Percentiles rank a stretch among this genome's conserved stretches.
Conservation (phyloP, 495 filamentous ascomycete species). For the Penicillium chermesinum region DNA sequence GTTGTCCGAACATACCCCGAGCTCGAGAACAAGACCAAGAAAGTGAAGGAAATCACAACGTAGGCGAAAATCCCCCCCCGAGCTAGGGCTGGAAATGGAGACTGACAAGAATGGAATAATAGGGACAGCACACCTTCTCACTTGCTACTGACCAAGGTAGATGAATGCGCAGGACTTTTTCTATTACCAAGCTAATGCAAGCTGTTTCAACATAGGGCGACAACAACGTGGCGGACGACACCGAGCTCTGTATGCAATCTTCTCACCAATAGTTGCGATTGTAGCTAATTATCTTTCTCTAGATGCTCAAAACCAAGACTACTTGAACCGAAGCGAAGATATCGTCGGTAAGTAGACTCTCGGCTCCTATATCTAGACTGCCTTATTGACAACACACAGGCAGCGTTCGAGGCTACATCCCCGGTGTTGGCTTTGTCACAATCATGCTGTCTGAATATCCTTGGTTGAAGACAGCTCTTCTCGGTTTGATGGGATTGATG, state of each 20-base stretch:
- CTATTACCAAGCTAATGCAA: not conserved
- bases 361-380: not conserved
- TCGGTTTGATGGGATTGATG: constrained; percentile 92
- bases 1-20: constrained; percentile 53
- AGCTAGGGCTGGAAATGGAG: no score
- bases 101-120: constrained; percentile 6
- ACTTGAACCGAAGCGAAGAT: constrained; percentile 74
- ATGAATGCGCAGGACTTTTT: not conserved
- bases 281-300: not conserved
- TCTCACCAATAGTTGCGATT: not conserved
- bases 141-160: constrained; percentile 75
- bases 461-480: constrained; percentile 91
- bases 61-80: constrained; percentile 20
- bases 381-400: constrained; percentile 51
- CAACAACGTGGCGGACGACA: constrained; percentile 93
- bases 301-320: constrained; percentile 78
- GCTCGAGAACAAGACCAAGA: constrained; percentile 43
- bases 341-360: constrained; percentile 36
- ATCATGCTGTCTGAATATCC: constrained; percentile 95
- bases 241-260: constrained; percentile 54
- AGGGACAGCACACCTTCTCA: constrained; percentile 26
- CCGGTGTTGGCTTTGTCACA: constrained; percentile 94
- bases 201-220: constrained; percentile 53
- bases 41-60: constrained; percentile 35
- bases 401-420: constrained; percentile 89